These are phyloP conservation scores for Boletus rubescentipes DNA, from an alignment of 768 basidiomycete genomes.

Conservation along the genomic window DNA sequence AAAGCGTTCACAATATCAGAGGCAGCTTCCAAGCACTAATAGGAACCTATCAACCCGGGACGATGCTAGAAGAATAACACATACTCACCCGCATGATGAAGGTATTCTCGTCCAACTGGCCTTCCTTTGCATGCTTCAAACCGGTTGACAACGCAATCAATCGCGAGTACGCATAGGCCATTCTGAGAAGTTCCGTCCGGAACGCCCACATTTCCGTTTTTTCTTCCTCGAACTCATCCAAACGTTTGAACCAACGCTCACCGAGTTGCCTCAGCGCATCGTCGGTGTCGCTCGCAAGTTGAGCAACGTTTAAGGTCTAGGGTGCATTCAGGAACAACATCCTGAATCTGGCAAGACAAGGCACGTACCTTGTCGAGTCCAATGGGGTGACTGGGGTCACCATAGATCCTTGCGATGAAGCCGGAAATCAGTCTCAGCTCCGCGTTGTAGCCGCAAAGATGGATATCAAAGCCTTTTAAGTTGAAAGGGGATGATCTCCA, in stretches of 20 bases:
- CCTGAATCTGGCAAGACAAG: background rate
- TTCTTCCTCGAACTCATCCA: conserved; percentile 49
- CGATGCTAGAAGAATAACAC: background rate
- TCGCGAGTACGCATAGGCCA: conserved; percentile 69
- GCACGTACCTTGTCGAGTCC: conserved; percentile 66
- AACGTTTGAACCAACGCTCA: conserved; percentile 55
- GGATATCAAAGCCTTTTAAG: conserved; percentile 74
- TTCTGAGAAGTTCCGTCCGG: conserved; percentile 57
- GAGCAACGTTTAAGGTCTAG: conserved; percentile 64
- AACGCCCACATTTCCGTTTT: conserved; percentile 53
- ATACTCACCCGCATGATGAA: conserved; percentile 64
- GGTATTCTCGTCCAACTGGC: conserved; percentile 56
- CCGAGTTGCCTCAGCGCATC: conserved; percentile 61
- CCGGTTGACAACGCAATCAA: conserved; percentile 70
- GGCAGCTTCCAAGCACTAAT: conserved; percentile 66
- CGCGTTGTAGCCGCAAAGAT: conserved; percentile 73
- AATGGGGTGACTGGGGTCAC: conserved; percentile 69
- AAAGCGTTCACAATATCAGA: conserved; percentile 62
- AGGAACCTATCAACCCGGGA: background rate
- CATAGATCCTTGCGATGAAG: conserved; percentile 67
- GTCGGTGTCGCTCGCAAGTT: conserved; percentile 63
- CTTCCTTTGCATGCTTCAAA: conserved; percentile 70
- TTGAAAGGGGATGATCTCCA: conserved; percentile 69
- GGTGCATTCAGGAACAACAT: conserved; percentile 1
- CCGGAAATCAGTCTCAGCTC: conserved; percentile 63